These are phyloP conservation scores for Suhomyces panamericanus DNA, from an alignment of 1,139 yeast species.

Conservation along the genomic window DNA sequence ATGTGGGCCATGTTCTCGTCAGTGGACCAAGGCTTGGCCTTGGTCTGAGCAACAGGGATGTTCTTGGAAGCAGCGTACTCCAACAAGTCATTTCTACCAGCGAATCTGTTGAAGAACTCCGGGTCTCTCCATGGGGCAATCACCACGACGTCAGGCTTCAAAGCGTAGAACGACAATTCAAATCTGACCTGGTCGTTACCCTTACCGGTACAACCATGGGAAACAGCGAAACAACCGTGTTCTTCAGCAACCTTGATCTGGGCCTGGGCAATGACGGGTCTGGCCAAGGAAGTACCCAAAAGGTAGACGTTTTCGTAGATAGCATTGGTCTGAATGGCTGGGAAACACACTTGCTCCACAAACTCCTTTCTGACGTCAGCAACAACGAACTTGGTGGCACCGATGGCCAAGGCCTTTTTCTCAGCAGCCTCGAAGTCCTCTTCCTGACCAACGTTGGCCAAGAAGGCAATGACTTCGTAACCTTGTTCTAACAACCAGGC, in stretches of 20 bases:
- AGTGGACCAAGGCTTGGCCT: slow-evolving; percentile 99
- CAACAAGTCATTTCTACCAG: slow-evolving; percentile 93
- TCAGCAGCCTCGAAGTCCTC: slow-evolving; percentile 98
- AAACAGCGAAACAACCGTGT: slow-evolving; percentile 97
- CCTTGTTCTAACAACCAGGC: slow-evolving; percentile 99
- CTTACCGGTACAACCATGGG: slow-evolving; percentile 99
- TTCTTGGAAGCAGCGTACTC: slow-evolving; percentile 90
- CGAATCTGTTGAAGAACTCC: slow-evolving; percentile 88
- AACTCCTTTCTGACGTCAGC: slow-evolving; percentile 95
- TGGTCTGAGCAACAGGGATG: slow-evolving; percentile 94
- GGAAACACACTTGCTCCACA: slow-evolving; percentile 89
- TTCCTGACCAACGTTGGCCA: slow-evolving; percentile 98
- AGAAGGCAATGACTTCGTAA: slow-evolving; percentile 95
- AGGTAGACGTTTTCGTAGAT: slow-evolving; percentile 95
- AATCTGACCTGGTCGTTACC: slow-evolving; percentile 99
- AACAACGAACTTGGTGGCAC: slow-evolving; percentile 92
- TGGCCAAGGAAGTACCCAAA: slow-evolving; percentile 94
- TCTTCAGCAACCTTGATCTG: slow-evolving; percentile 95
- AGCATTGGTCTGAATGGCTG: slow-evolving; percentile 96
- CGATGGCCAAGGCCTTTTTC: slow-evolving; percentile 92
- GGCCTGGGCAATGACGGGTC: slow-evolving; percentile 98
- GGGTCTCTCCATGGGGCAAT: slow-evolving; percentile 99
- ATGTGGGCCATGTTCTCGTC: slow-evolving; percentile 99
- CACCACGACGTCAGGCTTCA: slow-evolving; percentile 94
- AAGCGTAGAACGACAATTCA: slow-evolving; percentile 93